A percentile compares a stretch with the other conserved stretches of the same genome.
phyloP scores from a whole-genome alignment of 257 asterid species.

The Solanum corneliomulleri region DNA sequence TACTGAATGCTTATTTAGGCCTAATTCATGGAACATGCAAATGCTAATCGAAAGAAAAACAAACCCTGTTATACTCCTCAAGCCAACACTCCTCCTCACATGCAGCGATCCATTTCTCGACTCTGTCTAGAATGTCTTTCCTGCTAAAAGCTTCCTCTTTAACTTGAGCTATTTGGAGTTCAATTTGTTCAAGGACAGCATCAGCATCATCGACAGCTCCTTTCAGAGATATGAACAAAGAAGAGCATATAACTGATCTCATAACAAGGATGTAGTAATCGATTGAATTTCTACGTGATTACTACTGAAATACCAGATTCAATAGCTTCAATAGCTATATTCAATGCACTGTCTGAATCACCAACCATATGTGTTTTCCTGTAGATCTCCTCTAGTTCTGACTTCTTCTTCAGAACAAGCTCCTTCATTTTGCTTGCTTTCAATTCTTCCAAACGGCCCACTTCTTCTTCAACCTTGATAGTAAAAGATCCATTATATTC shows the following conservation, averaged over 20 bases:
- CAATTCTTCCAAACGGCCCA: constrained; percentile 74
- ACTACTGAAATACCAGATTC: constrained; percentile 57
- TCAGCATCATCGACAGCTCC: constrained; percentile 75
- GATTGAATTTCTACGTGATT: background rate
- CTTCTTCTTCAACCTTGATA: constrained; percentile 77
- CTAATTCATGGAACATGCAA: constrained; percentile 4
- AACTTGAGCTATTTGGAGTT: constrained; percentile 65
- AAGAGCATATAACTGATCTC: constrained; percentile 1
- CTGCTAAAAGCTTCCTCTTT: constrained; percentile 88
- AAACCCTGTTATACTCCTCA: constrained; percentile 91
- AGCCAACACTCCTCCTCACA: constrained; percentile 99
- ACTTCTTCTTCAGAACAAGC: constrained; percentile 88
- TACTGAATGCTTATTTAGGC: background rate
- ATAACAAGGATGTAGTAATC: background rate
- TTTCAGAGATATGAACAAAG: constrained; percentile 13
- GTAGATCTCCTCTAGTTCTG: constrained; percentile 78
- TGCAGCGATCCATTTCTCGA: constrained; percentile 95
- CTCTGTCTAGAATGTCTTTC: constrained; percentile 91
- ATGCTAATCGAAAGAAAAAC: constrained; percentile 2
- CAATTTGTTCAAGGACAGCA: constrained; percentile 78
- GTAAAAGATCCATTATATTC: background rate
- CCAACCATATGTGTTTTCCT: constrained; percentile 71
- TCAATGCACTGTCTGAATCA: constrained; percentile 47
- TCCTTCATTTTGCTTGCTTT: constrained; percentile 93
- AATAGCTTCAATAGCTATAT: constrained; percentile 55